phyloP scores from a whole-genome alignment of 495 filamentous ascomycete species.

The Copromyces sp. region DNA sequence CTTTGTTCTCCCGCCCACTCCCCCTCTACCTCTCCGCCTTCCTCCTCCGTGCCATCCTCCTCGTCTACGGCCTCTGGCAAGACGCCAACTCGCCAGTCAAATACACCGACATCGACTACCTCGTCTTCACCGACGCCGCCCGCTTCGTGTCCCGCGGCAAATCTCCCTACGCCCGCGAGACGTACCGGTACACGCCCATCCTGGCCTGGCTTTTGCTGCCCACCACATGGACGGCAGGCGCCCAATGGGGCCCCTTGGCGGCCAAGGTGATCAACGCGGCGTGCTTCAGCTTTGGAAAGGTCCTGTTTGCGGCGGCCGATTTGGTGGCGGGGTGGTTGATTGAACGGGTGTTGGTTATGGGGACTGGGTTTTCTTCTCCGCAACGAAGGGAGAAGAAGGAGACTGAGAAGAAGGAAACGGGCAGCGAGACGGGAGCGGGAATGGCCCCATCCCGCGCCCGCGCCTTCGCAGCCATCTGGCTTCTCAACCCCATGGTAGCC shows the following conservation, averaged over 20 bases:
- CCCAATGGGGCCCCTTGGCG: conserved; percentile 33
- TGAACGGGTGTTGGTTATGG: conserved; percentile 23
- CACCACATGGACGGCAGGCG: conserved; percentile 32
- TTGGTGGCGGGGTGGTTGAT: conserved; percentile 83
- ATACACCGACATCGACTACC: conserved; percentile 98
- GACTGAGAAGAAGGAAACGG: not conserved
- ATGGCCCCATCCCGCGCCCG: conserved; percentile 42
- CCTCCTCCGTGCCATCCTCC: conserved; percentile 55
- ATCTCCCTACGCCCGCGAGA: conserved; percentile 80
- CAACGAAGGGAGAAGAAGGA: not conserved
- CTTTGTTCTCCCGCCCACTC: conserved; percentile 29
- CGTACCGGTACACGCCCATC: conserved; percentile 92
- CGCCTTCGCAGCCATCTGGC: conserved; percentile 74
- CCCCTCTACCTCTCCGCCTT: conserved; percentile 59
- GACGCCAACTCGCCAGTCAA: conserved; percentile 83
- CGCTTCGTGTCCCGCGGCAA: conserved; percentile 52
- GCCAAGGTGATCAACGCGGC: conserved; percentile 22
- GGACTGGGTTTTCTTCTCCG: not conserved
- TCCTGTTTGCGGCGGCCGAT: conserved; percentile 74
- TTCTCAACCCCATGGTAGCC: conserved; percentile 96
- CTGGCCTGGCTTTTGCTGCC: conserved; percentile 84
- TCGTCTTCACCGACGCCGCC: conserved; percentile 95
- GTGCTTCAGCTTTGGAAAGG: conserved; percentile 81
- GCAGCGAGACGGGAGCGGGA: not conserved
- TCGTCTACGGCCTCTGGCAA: conserved; percentile 84